phyloP scores from a whole-genome alignment of 352 stramenopile species.

The Pythium periplocum region DNA sequence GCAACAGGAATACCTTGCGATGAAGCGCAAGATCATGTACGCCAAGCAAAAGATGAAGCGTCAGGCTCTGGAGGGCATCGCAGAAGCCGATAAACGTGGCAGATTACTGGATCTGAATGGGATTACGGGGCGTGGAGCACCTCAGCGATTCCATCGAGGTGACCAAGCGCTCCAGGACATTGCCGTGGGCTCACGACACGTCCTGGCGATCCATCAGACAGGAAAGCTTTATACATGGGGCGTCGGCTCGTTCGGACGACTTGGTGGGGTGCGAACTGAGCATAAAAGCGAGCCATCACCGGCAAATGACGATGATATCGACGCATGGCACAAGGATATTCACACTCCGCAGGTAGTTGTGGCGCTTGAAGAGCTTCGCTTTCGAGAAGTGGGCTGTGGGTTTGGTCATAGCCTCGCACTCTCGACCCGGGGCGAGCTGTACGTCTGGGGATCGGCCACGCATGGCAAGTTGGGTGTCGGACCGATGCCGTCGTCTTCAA shows the following conservation, averaged over 20 bases:
- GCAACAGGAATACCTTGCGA: conserved; percentile 46
- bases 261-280: conserved; percentile 26
- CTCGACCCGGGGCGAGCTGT: conserved; percentile 58
- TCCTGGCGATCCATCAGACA: conserved; percentile 52
- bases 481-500: conserved; percentile 12
- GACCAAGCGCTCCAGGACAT: conserved; percentile 51
- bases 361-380: conserved; percentile 35
- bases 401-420: conserved; percentile 72
- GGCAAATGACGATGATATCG: conserved; percentile 25
- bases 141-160: conserved; percentile 36
- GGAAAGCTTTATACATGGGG: conserved; percentile 69
- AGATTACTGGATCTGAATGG: conserved; percentile 36
- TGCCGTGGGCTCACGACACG: conserved; percentile 63
- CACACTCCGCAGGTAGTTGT: conserved; percentile 39
- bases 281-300: neutral
- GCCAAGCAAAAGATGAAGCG: conserved; percentile 57
- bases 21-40: conserved; percentile 46
- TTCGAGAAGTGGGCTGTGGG: conserved; percentile 50
- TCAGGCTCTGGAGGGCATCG: conserved; percentile 43
- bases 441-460: conserved; percentile 63
- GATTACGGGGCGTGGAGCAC: conserved; percentile 43
- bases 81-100: neutral
- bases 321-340: conserved; percentile 52
- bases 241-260: conserved; percentile 58
- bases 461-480: conserved; percentile 72